Base-by-base conservation (phyloP, 179 eudicot species). In the Beta macrorhiza region DNA sequence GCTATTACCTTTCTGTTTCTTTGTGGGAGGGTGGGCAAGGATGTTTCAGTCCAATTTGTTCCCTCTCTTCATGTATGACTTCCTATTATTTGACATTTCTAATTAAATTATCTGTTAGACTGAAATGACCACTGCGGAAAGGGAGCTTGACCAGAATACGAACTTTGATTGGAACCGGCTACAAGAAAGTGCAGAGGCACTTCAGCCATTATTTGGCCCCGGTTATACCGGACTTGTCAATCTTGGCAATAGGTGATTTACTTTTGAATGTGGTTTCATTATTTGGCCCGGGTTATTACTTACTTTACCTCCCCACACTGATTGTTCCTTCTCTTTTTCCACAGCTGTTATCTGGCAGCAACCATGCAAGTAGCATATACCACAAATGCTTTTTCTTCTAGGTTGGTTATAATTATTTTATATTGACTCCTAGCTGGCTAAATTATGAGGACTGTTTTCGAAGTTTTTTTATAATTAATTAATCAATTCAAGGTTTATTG, bases 61-160 rank as follows among this genome's bases (percentile, higher is more conserved):
- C 37, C 49, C 32, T 57, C 44, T 44, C 20, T 16, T 53, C 37
- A 12, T 80, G 11, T 42, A n/a, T 47, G 14, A 53, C 25, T 52
- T 53, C 53, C 56, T 67, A 53, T 59, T 25, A 44, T 67, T 58
- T 52, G 29, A 55, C 20, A 10, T 45, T 22, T 57, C 81, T 25
- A 29, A 10, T 22, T 25, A 29, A 15, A 78, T 52, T 67, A 32
- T 79, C 68, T 53, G 8, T 32, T 86, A 96, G 99, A 96, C 99
- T 79, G 99, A 96, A 89, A 82, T 96, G 96, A 96, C 99, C n/a
- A 96, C 99, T 87, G 99, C 99, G 81, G 99, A 96, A 83, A 90
- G 91, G 91, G 99, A 96, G 89, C 98, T 96, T 83, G 97, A 96
- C 85, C 98, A 94, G 83, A 96, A 96, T 80, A 90, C 97, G 78